phyloP scores from a whole-genome alignment of 2,329 filamentous ascomycete genomes.

The Cercospora sesami region DNA sequence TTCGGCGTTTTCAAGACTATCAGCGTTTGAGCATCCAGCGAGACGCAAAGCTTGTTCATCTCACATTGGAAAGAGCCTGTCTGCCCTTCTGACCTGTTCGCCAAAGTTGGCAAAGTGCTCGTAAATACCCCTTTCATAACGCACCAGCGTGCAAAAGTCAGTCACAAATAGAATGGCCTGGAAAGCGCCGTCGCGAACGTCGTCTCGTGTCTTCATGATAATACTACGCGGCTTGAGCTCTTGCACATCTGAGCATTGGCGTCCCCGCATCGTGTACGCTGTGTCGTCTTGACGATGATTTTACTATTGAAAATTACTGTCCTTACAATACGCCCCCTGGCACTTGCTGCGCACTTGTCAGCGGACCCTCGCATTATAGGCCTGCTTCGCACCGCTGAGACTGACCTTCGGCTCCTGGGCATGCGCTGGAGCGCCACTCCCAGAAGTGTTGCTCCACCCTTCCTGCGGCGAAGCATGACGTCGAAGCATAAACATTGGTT shows the following conservation, averaged over 20 bases:
- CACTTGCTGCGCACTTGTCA: constrained; percentile 19
- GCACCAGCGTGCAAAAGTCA: background rate
- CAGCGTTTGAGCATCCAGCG: constrained; percentile 36
- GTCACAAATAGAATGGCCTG: background rate
- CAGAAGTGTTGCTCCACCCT: constrained; percentile 35
- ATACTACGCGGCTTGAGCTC: constrained; percentile 12
- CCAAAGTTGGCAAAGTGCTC: background rate
- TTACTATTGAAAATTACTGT: background rate
- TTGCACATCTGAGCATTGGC: background rate
- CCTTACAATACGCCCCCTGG: constrained; percentile 25
- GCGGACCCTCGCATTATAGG: background rate
- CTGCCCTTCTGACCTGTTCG: background rate
- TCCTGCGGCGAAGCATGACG: constrained; percentile 56
- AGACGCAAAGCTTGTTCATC: background rate
- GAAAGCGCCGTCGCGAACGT: background rate
- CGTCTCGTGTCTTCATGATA: constrained; percentile 10
- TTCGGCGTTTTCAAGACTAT: constrained; percentile 60
- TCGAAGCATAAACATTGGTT: constrained; percentile 98
- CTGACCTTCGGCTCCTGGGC: constrained; percentile 24
- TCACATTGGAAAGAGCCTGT: background rate
- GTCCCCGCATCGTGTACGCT: background rate
- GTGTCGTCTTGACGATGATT: background rate
- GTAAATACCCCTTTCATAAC: background rate
- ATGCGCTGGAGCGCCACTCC: constrained; percentile 16
- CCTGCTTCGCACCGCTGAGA: background rate